Base-by-base conservation (phyloP, 192 early-diverging fungal genomes). In the Coemansia sp. region DNA sequence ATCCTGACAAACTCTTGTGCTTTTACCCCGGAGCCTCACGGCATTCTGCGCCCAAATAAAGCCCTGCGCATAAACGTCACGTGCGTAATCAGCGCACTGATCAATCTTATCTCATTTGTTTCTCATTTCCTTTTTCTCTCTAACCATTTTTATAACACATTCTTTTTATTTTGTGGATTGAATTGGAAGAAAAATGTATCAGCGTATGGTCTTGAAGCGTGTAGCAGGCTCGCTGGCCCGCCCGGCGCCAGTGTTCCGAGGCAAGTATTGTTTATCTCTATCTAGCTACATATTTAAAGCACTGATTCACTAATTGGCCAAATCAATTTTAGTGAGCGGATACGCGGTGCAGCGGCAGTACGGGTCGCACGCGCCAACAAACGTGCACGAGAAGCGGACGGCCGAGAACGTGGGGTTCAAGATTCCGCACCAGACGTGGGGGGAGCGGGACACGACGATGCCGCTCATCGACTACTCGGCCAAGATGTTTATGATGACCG, bases 401-500 rank as follows among this genome's bases (percentile, higher is more conserved):
- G 2, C 47, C 10, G 74, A 75, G 41, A 82, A 76, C 67, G 64
- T 29, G 21, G n/a, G 9, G 5, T 82, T 82, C 29, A 41, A 67
- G 26, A 72, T 82, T 6, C 79, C 79, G 6, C 47, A 73, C 29
- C 70, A 82, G 17, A 82, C 73, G 8, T 82, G 79, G 79, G 66
- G 39, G 48, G 62, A 76, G 64, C 79, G 79, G 21, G 79, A 82
- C 31, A 53, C 71, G 3, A 82, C 79, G 3, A 70, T 76, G 56
- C 72, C 73, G 23, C 60, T 82, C n/a, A 66, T 86, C 61, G 87
- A 88, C 64, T 75, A 77, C 21, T 86, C 85, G 41, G 90, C 93
- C 25, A 86, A 89, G 69, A 86, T 89, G 27, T 85, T 98, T 72
- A 86, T 96, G 41, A 85, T 98, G 75, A 96, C 94, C 45, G 96